phyloP scores from a whole-genome alignment of 176 grass and related monocot genomes.

The Aegilops longissima region DNA sequence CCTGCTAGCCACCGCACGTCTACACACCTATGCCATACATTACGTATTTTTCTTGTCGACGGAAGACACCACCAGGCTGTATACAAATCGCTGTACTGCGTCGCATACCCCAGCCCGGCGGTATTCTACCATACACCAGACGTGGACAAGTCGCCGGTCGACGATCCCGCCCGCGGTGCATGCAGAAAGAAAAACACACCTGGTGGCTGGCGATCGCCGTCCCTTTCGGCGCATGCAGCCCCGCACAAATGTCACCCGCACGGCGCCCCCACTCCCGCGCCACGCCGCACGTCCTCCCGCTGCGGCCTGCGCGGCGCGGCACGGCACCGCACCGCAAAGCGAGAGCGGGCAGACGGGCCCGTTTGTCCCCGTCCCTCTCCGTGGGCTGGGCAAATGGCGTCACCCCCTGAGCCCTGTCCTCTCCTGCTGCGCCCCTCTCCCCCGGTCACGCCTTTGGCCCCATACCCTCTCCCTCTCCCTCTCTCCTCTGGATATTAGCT shows the following conservation, averaged over 20 bases:
- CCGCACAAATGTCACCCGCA: not conserved
- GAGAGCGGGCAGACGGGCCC: not conserved
- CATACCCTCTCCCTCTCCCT: no score
- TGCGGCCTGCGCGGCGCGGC: not conserved
- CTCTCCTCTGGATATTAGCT: constrained; percentile 51
- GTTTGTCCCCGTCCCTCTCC: constrained; percentile 8
- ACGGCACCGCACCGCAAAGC: not conserved
- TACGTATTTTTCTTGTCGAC: not conserved
- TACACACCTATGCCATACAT: not conserved
- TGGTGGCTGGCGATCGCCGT: not conserved
- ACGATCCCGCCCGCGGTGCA: not conserved
- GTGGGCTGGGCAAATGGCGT: not conserved
- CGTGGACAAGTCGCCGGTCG: not conserved
- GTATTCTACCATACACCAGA: not conserved
- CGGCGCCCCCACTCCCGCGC: not conserved
- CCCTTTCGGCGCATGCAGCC: not conserved
- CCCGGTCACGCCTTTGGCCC: not conserved
- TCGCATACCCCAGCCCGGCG: not conserved
- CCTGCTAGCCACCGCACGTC: not conserved
- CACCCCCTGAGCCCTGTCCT: not conserved
- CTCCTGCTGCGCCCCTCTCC: not conserved
- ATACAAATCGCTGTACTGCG: not conserved
- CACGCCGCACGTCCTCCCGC: not conserved
- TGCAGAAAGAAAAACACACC: not conserved
- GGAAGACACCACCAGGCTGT: not conserved